phyloP scores from a whole-genome alignment of 257 asterid species.

The Petunia secreta region DNA sequence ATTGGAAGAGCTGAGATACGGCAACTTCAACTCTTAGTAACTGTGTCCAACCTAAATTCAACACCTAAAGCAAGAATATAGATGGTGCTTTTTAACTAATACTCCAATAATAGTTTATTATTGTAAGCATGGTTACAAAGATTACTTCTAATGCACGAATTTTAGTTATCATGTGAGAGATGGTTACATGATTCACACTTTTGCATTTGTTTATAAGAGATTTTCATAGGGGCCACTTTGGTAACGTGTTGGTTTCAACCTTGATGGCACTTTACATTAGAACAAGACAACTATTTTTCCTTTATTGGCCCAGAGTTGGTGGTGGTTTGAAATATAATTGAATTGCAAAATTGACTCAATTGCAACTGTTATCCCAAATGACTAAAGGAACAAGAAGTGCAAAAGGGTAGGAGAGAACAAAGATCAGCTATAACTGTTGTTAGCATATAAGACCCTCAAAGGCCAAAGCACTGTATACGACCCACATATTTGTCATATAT shows the following conservation, averaged over 20 bases:
- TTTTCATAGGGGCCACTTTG: not conserved
- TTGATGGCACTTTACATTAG: not conserved
- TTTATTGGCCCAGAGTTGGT: not conserved
- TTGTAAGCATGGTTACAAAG: no score
- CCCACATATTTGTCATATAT: constrained; percentile 25
- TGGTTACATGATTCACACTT: not conserved
- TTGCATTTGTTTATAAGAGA: not conserved
- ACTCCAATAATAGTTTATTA: no score
- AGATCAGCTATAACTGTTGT: constrained; percentile 11
- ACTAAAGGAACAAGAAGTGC: not conserved
- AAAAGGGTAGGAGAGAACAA: not conserved
- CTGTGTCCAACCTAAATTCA: not conserved
- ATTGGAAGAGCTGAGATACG: no score
- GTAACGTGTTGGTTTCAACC: not conserved
- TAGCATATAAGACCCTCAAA: constrained; percentile 18
- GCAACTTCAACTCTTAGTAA: no score
- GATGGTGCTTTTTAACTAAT: no score
- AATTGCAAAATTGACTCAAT: no score
- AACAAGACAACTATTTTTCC: not conserved
- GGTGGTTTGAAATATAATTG: no score
- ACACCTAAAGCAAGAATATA: not conserved
- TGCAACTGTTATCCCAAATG: not conserved
- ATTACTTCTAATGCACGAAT: not conserved
- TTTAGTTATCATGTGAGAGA: not conserved
- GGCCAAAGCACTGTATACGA: not conserved